Evolutionary conservation across 345 rosid species (phyloP), one percentile per base, ranked within the genome.

Genomic region (Sisymbrium altissimum): DNA sequence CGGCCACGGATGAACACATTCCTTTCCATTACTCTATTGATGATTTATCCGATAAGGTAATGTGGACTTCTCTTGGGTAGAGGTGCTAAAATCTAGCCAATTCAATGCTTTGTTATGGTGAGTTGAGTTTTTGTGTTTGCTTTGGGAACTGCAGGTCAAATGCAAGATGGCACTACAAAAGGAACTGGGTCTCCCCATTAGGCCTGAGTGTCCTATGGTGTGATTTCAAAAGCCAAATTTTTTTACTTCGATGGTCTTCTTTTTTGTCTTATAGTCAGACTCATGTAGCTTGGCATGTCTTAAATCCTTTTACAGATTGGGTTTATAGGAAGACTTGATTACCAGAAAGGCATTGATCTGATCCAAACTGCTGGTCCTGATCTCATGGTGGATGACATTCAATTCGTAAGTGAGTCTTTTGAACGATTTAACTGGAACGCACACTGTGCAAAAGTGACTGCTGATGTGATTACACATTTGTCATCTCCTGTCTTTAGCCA

Each of bases 321-420:
- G 56, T 94, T 94, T 75, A 89, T 91, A 49, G 98, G 98, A 75
- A 91, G 97, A 79, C 77, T 94, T 81, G 97, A 89, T 82, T 84
- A 91, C 81, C 98, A 94, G 80, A 94, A 91, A 73, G 98, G 98
- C 68, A 91, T 94, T 7, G 98, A 94, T 80, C 70, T 91, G 64
- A 94, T 94, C 62, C 88, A 76, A 13, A 79, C 61, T 35, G 96
- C 87, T 56, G 82, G 68, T 78, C 87, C 89, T 56, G 93, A 94
- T 78, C 91, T 91, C 70, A 72, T 91, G 96, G 83, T 81, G 78
- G 95, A 87, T 17, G 89, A 91, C 83, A 84, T 94, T 82, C 98
- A 94, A 81, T 88, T 94, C 53, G 95, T 93, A 84, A 86, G 98
- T 83, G 81, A 82, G 82, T 77, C 83, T 48, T 73, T 62, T 67